These are phyloP conservation scores for Ogataea henricii DNA, from an alignment of 805 yeast genomes.

Conservation along the genomic window DNA sequence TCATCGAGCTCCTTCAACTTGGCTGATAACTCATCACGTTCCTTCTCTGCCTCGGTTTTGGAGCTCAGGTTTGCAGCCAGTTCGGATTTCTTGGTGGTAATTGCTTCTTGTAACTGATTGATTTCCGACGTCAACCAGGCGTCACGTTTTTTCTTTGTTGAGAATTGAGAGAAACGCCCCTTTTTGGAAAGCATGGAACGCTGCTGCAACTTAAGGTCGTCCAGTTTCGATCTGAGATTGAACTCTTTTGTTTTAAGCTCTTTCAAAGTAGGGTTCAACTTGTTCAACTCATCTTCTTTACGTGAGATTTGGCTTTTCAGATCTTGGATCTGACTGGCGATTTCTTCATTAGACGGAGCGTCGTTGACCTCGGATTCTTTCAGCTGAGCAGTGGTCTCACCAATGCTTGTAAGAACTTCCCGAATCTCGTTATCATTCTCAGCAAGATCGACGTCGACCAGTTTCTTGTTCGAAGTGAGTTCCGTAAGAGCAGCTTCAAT, in stretches of 20 bases:
- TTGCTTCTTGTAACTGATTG: slow-evolving; percentile 29
- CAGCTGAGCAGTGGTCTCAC: slow-evolving; percentile 50
- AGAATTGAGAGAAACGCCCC: slow-evolving; percentile 65
- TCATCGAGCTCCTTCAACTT: slow-evolving; percentile 7
- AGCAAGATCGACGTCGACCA: slow-evolving; percentile 55
- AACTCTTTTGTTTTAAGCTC: slow-evolving; percentile 43
- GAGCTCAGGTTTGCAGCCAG: slow-evolving; percentile 8
- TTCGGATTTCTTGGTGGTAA: slow-evolving; percentile 17
- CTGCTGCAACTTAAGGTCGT: slow-evolving; percentile 50
- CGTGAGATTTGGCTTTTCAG: slow-evolving; percentile 33
- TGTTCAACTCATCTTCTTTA: slow-evolving; percentile 40
- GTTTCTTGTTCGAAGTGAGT: slow-evolving; percentile 49
- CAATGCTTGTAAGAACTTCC: slow-evolving; percentile 49
- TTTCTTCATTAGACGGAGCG: slow-evolving; percentile 26
- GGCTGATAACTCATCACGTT: slow-evolving; percentile 39
- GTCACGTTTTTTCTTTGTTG: slow-evolving; percentile 59
- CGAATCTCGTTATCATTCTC: slow-evolving; percentile 53
- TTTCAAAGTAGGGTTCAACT: slow-evolving; percentile 44
- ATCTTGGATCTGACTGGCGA: slow-evolving; percentile 23
- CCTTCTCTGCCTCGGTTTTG: slow-evolving; percentile 33
- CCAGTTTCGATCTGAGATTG: slow-evolving; percentile 41
- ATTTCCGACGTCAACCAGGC: slow-evolving; percentile 64
- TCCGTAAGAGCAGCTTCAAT: slow-evolving; percentile 48
- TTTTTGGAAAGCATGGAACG: slow-evolving; percentile 67
- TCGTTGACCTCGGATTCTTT: slow-evolving; percentile 44